phyloP scores from a whole-genome alignment of 2,329 filamentous ascomycete genomes.

The Alternaria infectoria region DNA sequence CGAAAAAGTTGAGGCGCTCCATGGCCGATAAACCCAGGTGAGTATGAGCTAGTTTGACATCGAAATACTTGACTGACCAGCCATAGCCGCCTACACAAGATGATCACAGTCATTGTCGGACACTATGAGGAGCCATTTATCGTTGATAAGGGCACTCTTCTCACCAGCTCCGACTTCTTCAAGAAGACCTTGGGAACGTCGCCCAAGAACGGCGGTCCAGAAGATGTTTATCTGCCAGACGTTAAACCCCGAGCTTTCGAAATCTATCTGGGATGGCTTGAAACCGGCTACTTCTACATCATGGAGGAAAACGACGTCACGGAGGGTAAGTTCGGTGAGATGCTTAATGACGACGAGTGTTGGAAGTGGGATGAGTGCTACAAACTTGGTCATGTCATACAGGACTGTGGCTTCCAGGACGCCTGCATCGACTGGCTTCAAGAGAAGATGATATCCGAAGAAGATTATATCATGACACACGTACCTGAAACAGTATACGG shows the following conservation, averaged over 20 bases:
- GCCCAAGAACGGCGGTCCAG: neutral
- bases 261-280: neutral
- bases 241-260: neutral
- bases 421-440: neutral
- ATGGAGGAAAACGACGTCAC: too few species aligned
- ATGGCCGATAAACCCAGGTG: neutral
- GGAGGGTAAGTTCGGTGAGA: too few species aligned
- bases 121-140: neutral
- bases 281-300: neutral
- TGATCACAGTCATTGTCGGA: neutral
- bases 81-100: neutral
- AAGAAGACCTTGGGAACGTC: neutral
- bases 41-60: neutral
- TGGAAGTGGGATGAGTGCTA: neutral
- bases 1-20: neutral
- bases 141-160: neutral
- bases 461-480: too few species aligned
- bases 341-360: too few species aligned
- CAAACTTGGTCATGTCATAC: neutral
- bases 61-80: neutral
- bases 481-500: rapidly evolving
- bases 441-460: neutral
- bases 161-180: neutral
- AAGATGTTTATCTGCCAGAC: neutral
- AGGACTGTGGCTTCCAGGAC: neutral